These are phyloP conservation scores for Breynia disticha DNA, from an alignment of 441 rosid species.

Conservation along the genomic window DNA sequence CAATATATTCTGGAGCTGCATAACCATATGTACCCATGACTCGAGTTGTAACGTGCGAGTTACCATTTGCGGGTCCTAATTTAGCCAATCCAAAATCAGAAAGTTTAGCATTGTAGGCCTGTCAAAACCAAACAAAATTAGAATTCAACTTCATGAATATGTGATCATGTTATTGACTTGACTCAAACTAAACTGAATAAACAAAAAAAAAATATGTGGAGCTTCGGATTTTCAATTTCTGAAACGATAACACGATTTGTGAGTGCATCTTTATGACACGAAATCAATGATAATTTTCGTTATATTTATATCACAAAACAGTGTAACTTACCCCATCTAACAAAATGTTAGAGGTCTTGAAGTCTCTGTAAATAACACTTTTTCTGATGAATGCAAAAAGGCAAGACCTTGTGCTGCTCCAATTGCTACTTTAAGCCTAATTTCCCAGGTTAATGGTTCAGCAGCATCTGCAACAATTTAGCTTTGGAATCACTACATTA, in stretches of 20 bases:
- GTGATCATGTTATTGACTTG: too few species aligned
- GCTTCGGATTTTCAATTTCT: too few species aligned
- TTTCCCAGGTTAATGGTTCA: slow-evolving; percentile 55
- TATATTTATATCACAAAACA: background rate
- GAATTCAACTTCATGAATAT: background rate
- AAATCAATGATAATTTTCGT: too few species aligned
- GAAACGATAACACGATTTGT: too few species aligned
- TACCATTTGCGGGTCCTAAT: slow-evolving; percentile 58
- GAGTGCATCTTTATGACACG: too few species aligned
- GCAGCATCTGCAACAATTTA: slow-evolving; percentile 31
- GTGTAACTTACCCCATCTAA: slow-evolving; percentile 46
- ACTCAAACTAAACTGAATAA: background rate
- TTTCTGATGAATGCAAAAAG: slow-evolving; percentile 70
- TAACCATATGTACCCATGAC: slow-evolving; percentile 79
- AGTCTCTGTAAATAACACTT: slow-evolving; percentile 77
- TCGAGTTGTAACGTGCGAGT: slow-evolving; percentile 62
- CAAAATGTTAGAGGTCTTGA: slow-evolving; percentile 78
- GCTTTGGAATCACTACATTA: too few species aligned
- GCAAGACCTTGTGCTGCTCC: slow-evolving; percentile 84
- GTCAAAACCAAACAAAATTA: background rate
- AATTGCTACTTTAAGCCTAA: slow-evolving; percentile 52
- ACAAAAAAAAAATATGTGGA: too few species aligned
- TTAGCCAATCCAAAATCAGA: slow-evolving; percentile 88
- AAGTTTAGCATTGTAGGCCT: slow-evolving; percentile 66
- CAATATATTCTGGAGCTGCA: slow-evolving; percentile 80